phyloP scores from a whole-genome alignment of 768 basidiomycete genomes.

The Mycena maculata region DNA sequence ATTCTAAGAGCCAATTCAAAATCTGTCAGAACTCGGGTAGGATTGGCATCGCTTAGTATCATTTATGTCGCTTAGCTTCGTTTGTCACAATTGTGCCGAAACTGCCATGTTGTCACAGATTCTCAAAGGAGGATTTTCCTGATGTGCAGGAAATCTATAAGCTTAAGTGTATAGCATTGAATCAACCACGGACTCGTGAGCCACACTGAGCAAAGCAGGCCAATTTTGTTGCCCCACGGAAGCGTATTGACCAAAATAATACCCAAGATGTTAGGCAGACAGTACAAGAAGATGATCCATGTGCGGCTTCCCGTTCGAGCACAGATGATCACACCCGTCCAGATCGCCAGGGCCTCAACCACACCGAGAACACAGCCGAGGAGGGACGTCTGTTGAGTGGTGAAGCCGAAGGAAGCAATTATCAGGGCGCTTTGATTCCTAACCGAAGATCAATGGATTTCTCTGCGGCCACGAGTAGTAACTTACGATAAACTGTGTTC shows the following conservation, averaged over 20 bases:
- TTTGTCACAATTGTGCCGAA: too few relatives aligned
- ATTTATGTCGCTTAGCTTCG: too few relatives aligned
- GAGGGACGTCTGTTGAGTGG: constrained; percentile 61
- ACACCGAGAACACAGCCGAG: constrained; percentile 61
- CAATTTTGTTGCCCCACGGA: constrained; percentile 64
- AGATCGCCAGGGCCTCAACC: constrained; percentile 66
- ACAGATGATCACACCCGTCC: constrained; percentile 57
- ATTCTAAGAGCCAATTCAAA: too few relatives aligned
- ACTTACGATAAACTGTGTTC: background rate
- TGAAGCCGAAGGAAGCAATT: constrained; percentile 63
- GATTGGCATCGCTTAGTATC: too few relatives aligned
- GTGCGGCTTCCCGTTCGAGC: constrained; percentile 56
- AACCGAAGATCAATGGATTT: background rate
- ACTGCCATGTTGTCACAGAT: too few relatives aligned
- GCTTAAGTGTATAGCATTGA: too few relatives aligned
- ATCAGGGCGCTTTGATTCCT: constrained; percentile 64
- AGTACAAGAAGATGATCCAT: constrained; percentile 58
- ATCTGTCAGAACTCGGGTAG: too few relatives aligned
- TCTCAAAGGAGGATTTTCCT: too few relatives aligned
- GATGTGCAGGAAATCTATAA: too few relatives aligned
- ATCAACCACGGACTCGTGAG: constrained; percentile 54
- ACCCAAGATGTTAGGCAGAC: constrained; percentile 64
- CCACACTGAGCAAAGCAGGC: constrained; percentile 60
- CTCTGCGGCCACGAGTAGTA: background rate
- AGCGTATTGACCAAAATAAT: constrained; percentile 59